phyloP scores from a whole-genome alignment of 2,329 filamentous ascomycete genomes.

The Lachnellula subtilissima region DNA sequence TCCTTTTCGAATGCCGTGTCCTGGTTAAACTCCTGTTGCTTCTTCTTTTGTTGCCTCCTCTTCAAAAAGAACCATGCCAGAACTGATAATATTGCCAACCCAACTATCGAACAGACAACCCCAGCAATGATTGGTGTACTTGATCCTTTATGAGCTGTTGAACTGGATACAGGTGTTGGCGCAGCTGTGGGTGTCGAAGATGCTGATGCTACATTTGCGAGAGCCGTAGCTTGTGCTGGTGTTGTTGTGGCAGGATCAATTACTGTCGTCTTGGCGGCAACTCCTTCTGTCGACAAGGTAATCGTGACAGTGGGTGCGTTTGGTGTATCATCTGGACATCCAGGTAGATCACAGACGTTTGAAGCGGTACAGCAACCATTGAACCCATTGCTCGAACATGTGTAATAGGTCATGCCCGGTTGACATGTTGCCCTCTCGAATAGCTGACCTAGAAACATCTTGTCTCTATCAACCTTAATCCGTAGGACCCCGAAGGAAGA shows the following conservation, averaged over 20 bases:
- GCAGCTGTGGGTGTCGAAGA: neutral
- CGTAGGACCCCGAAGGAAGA: neutral
- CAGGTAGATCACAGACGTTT: conserved; percentile 36
- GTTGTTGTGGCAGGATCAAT: conserved; percentile 1
- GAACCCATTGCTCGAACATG: conserved; percentile 36
- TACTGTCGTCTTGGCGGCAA: neutral
- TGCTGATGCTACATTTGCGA: neutral
- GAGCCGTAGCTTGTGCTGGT: neutral
- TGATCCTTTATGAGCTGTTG: neutral
- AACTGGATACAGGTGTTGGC: neutral
- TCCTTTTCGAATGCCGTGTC: conserved; percentile 5
- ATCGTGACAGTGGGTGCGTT: neutral
- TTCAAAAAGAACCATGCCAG: conserved; percentile 19
- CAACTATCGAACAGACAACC: conserved; percentile 13
- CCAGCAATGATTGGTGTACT: conserved; percentile 21
- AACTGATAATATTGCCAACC: conserved; percentile 11
- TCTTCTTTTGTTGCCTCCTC: conserved; percentile 10
- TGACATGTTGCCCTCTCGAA: neutral
- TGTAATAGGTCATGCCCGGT: conserved; percentile 33
- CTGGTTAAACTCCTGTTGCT: neutral
- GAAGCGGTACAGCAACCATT: conserved; percentile 40
- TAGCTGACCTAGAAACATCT: conserved; percentile 1
- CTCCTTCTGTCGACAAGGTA: conserved; percentile 1
- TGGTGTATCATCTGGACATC: conserved; percentile 28
- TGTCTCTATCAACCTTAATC: neutral